Base-by-base conservation (phyloP, 106 monocot genomes). In the Iris macrosiphon region DNA sequence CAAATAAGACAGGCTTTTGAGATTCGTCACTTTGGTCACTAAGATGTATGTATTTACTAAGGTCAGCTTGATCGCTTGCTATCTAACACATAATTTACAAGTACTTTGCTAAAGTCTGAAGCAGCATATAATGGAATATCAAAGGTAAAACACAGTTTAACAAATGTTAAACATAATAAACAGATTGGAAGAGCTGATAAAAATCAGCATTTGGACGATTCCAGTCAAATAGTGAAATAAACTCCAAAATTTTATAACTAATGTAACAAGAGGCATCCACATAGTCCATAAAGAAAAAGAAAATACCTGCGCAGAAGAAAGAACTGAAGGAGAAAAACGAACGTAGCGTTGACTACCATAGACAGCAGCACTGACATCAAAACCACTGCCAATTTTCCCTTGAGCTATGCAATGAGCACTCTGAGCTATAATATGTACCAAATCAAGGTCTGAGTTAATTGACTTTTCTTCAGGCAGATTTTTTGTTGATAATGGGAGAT, bases 371-470 rank as follows among this genome's bases (percentile, higher is more conserved):
- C 90, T 90, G 75, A 98, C 77, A 70, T 98, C 96, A 72, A 98
- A 98, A 57, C 96, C 90, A 69, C 96, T 98, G 45, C 96, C 96
- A 45, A 98, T 64, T 75, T 98, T 98, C 40, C 96, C 90, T 86
- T 98, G 96, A 60, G 96, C 96, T 60, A 96, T 70, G 62, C 96
- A 98, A 75, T 98, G 96, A 50, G 90, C 96, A 83, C 66, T 75
- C 72, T 96, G 96, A 68, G 90, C 82, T 67, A 87, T 77, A 61
- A 75, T 45, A 73, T 96, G 96, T 18, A 96, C 79, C 71, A 96
- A 64, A 77, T 83, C 86, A 70, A 90, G 79, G 65, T 72, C 69
- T 47, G 53, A 43, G 59, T 67, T 53, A 35, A 22, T 28, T 31
- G 48, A 28, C 5, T 31, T 63, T 29, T 49, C 64, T 45, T 57